Conservation (phyloP, 2,329 filamentous ascomycete genomes). For the Colletotrichum aenigma region DNA sequence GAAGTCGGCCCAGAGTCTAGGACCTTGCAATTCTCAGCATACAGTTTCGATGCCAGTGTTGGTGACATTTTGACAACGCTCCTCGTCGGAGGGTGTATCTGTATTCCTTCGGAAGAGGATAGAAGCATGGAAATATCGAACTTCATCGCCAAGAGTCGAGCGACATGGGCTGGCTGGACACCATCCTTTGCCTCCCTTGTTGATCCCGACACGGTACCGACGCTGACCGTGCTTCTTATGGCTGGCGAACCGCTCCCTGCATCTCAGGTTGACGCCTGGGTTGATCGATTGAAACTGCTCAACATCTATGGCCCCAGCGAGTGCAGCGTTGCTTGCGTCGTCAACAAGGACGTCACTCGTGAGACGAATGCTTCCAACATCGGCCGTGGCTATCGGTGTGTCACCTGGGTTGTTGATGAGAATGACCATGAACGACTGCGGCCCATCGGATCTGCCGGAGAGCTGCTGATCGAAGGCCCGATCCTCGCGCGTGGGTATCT, state of each 20-base stretch:
- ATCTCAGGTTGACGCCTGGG: conserved; percentile 17
- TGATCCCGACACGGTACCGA: conserved; percentile 16
- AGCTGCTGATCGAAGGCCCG: conserved; percentile 24
- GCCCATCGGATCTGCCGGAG: conserved; percentile 24
- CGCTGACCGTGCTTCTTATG: conserved; percentile 13
- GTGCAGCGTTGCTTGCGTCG: not conserved
- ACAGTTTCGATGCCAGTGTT: conserved; percentile 57
- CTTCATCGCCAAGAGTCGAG: conserved; percentile 19
- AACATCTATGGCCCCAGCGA: not conserved
- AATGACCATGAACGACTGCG: conserved; percentile 18
- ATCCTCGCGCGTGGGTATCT: not conserved
- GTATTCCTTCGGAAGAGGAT: not conserved
- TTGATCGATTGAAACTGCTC: not conserved
- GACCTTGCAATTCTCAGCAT: conserved; percentile 50
- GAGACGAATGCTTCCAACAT: conserved; percentile 23
- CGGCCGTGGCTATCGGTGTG: conserved; percentile 1
- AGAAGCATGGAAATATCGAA: conserved; percentile 23
- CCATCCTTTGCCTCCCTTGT: conserved; percentile 18
- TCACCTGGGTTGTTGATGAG: conserved; percentile 25
- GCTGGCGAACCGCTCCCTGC: conserved; percentile 23
- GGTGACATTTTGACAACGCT: conserved; percentile 57
- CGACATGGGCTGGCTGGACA: conserved; percentile 21
- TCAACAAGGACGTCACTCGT: not conserved
- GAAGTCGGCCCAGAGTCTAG: not conserved
- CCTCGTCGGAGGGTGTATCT: conserved; percentile 58